Evolutionary conservation across 352 stramenopile genomes (phyloP), one percentile per base, ranked within the genome.

Genomic region (Phytopythium ostracodes): DNA sequence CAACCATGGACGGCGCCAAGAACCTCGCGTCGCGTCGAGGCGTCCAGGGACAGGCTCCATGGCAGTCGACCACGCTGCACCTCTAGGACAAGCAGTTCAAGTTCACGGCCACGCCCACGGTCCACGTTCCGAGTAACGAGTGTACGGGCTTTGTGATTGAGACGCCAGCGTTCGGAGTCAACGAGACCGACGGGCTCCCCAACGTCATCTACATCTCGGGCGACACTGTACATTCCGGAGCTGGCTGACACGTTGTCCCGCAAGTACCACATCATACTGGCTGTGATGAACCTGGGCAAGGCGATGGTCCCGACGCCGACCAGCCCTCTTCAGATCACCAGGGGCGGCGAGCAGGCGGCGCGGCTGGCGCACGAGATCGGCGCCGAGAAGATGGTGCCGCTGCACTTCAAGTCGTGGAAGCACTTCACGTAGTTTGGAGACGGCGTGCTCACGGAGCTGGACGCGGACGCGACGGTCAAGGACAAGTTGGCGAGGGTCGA

Each of bases 351-450:
- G 56, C 60, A 76, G 44, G 73, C 57, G 17, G 58, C 67, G 9
- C 60, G 70, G 29, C 43, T 77, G 2, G 56, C 60, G 8, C 62
- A 51, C 20, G 71, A 75, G 52, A 70, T 76, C 24, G 65, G 62
- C 15, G 61, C 64, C 0, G 57, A 68, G 49, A 68, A 71, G 29
- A 63, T 81, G 54, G 68, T 78, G 4, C 73, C 73, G 27, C 47
- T 81, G 42, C 73, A 79, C 64, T 81, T 72, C 27, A 65, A 77
- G 54, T 79, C 73, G 50, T 81, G 73, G 73, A 69, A 63, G 33
- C 73, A 81, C 63, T 79, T 81, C 55, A 43, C 42, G 1, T 52
- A 77, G 46, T 40, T 59, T 0, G 31, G 46, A 6, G 54, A 65
- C 18, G 59, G 62, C 10, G 38, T 60, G 20, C 64, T 57, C 42